phyloP scores from a whole-genome alignment of 2,329 filamentous ascomycete species.

The Aureobasidium sp. region DNA sequence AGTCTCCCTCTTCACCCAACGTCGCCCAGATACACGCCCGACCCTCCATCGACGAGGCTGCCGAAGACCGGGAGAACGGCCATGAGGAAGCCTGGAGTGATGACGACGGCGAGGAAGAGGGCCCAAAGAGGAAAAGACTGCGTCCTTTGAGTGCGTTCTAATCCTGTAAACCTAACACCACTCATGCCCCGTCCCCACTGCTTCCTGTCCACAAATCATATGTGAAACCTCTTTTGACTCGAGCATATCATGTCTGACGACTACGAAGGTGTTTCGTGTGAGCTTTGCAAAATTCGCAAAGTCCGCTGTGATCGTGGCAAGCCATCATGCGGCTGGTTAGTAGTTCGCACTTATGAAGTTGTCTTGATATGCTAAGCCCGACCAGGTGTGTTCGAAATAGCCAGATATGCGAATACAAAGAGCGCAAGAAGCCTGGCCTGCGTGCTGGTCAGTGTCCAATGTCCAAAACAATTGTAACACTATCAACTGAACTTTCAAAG shows the following conservation, averaged over 20 bases:
- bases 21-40: neutral
- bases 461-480: neutral
- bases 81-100: conserved; percentile 33
- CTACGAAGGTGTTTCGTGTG: conserved; percentile 45
- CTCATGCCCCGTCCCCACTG: neutral
- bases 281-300: conserved; percentile 70
- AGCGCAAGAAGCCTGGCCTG: conserved; percentile 61
- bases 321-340: conserved; percentile 60
- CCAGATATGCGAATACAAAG: conserved; percentile 59
- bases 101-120: conserved; percentile 29
- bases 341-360: neutral
- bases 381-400: conserved; percentile 52
- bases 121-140: conserved; percentile 35
- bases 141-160: conserved; percentile 43
- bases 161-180: neutral
- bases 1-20: conserved; percentile 1
- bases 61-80: conserved; percentile 18
- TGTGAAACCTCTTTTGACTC: neutral
- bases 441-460: conserved; percentile 37
- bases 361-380: neutral
- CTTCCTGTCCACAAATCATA: neutral
- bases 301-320: conserved; percentile 66
- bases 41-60: conserved; percentile 8
- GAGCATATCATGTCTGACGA: conserved; percentile 9
- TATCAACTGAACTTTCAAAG: conserved; percentile 14